phyloP scores from a whole-genome alignment of 179 eudicot genomes.

The Nepenthes alata region DNA sequence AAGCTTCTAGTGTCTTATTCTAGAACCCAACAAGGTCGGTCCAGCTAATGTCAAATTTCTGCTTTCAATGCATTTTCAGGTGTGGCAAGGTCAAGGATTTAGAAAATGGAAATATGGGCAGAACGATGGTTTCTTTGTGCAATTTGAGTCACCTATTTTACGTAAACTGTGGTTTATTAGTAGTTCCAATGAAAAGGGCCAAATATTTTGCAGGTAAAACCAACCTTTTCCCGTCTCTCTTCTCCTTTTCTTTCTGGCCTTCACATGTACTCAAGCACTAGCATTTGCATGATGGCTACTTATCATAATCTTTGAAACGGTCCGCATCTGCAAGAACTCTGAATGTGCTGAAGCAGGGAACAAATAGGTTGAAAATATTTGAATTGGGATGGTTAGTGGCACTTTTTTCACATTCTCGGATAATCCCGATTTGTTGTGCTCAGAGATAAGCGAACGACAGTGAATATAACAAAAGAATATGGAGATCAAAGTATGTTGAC shows the following conservation, averaged over 20 bases:
- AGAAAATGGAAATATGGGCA: constrained; percentile 98
- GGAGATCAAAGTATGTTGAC: too few relatives aligned
- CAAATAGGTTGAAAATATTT: background rate
- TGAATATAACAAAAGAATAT: too few relatives aligned
- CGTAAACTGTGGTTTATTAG: constrained; percentile 81
- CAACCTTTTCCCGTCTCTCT: background rate
- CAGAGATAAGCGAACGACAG: too few relatives aligned
- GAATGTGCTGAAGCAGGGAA: background rate
- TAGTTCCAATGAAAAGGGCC: constrained; percentile 66
- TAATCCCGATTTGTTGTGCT: too few relatives aligned
- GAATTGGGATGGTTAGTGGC: background rate
- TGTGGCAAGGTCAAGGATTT: constrained; percentile 97
- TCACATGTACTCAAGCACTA: background rate
- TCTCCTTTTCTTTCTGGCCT: background rate
- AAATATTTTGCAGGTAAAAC: constrained; percentile 72
- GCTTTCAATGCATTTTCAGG: constrained; percentile 24
- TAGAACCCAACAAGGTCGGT: too few relatives aligned
- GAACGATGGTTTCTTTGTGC: constrained; percentile 81
- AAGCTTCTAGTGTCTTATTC: too few relatives aligned
- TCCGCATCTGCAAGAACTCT: background rate
- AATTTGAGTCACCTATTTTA: constrained; percentile 64
- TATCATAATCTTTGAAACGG: background rate
- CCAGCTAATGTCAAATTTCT: too few relatives aligned
- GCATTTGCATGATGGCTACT: background rate
- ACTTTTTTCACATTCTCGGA: background rate